phyloP scores from a whole-genome alignment of 2,329 filamentous ascomycete genomes.

The Penicillium corylophilum region DNA sequence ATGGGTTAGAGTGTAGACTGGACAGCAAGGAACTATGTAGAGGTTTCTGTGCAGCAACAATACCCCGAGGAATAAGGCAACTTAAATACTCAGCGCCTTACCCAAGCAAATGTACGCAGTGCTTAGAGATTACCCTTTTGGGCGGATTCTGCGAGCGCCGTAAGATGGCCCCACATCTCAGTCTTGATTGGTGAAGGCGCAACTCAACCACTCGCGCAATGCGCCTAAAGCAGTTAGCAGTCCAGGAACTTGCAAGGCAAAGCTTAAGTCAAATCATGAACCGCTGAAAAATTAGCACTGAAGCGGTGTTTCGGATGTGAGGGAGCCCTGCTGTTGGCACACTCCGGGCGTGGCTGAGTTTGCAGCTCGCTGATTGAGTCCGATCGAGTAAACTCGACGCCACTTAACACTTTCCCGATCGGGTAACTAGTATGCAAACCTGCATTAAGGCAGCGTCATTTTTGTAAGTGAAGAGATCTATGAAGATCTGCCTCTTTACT shows the following conservation, averaged over 20 bases:
- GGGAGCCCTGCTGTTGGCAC: neutral
- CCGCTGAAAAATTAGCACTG: neutral
- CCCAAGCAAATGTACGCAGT: too few species aligned
- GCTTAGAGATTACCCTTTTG: neutral
- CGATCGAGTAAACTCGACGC: neutral
- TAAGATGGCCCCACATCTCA: neutral
- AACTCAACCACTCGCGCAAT: neutral
- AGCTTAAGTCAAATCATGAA: neutral
- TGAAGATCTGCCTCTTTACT: too few species aligned
- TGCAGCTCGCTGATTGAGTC: conserved; percentile 36
- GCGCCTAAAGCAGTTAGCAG: neutral
- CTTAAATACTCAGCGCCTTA: neutral
- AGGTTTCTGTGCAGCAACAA: neutral
- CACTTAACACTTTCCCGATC: neutral
- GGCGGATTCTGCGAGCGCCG: conserved; percentile 1
- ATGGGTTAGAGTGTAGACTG: neutral
- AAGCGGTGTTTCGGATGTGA: neutral
- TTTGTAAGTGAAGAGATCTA: too few species aligned
- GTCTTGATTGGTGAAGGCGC: neutral
- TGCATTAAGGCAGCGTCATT: neutral
- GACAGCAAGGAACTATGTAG: too few species aligned
- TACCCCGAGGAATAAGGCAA: neutral
- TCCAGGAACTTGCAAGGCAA: neutral
- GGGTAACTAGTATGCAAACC: neutral
- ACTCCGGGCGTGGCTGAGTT: conserved; percentile 9